These are phyloP conservation scores for Suhomyces bolitotheri DNA, from an alignment of 1,139 yeast species.

Conservation along the genomic window DNA sequence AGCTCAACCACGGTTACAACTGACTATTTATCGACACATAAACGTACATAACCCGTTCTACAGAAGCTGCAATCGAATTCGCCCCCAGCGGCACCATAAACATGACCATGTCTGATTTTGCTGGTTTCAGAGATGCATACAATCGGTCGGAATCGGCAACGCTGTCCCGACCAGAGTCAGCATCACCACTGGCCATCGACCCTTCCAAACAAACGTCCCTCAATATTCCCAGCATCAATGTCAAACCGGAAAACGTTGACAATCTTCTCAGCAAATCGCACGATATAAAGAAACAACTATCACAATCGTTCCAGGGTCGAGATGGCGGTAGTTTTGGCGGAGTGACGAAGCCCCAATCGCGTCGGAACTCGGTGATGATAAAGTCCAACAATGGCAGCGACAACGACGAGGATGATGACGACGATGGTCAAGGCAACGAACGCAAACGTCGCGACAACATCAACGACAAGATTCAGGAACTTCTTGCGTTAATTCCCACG, in stretches of 20 bases:
- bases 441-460: slow-evolving; percentile 83
- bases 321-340: slow-evolving; percentile 30
- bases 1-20: no score
- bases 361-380: slow-evolving; percentile 38
- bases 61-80: no score
- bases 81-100: no score
- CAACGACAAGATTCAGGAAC: slow-evolving; percentile 84
- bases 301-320: slow-evolving; percentile 39
- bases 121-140: slow-evolving; percentile 27
- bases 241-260: slow-evolving; percentile 33
- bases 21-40: no score
- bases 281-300: slow-evolving; percentile 44
- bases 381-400: slow-evolving; percentile 31
- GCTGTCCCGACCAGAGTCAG: slow-evolving; percentile 21
- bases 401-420: slow-evolving; percentile 33
- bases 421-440: slow-evolving; percentile 47
- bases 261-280: slow-evolving; percentile 33
- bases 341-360: slow-evolving; percentile 42
- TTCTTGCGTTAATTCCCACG: slow-evolving; percentile 67
- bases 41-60: no score
- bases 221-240: slow-evolving; percentile 30
- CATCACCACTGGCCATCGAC: slow-evolving; percentile 19
- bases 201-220: slow-evolving; percentile 21
- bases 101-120: slow-evolving; percentile 27
- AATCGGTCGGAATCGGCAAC: slow-evolving; percentile 20